Evolutionary conservation across 202 grass and related monocot species (phyloP).

Genomic region (Elaeis oleifera): DNA sequence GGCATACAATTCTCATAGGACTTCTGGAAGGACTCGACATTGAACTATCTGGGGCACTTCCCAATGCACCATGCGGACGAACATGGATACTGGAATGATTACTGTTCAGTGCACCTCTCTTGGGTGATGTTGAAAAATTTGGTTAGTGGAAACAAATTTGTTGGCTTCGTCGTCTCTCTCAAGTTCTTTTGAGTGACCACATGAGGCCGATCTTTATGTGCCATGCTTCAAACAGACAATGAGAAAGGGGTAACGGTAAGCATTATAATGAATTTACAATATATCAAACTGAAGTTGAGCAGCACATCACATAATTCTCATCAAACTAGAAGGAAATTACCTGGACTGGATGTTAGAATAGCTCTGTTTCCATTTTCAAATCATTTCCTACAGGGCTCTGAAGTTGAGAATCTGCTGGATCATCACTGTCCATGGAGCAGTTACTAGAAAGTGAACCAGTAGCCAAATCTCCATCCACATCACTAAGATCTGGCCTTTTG

Average conservation of each 20-base stretch:
- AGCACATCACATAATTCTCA: neutral
- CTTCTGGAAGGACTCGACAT: conserved; percentile 93
- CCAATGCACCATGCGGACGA: conserved; percentile 40
- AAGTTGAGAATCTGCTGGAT: conserved; percentile 61
- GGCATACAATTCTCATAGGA: conserved; percentile 64
- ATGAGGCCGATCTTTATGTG: conserved; percentile 43
- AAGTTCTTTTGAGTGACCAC: conserved; percentile 34
- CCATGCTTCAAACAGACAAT: conserved; percentile 37
- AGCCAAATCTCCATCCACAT: conserved; percentile 53
- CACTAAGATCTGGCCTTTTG: conserved; percentile 49
- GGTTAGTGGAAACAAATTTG: conserved; percentile 44
- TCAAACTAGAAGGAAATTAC: conserved; percentile 28
- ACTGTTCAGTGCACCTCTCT: conserved; percentile 31
- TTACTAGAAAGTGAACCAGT: conserved; percentile 82
- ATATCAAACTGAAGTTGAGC: no score
- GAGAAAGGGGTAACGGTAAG: neutral
- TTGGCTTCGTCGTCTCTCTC: conserved; percentile 40
- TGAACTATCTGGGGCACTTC: conserved; percentile 85
- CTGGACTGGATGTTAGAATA: conserved; percentile 48
- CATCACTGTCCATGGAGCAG: conserved; percentile 80
- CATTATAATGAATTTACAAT: neutral
- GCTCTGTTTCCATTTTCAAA: conserved; percentile 45
- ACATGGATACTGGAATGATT: conserved; percentile 54
- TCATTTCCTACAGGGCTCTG: conserved; percentile 59
- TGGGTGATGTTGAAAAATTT: conserved; percentile 58